Percentiles rank a stretch among this genome's conserved stretches.
These are phyloP conservation scores for Prasinococcaceae sp. DNA, from an alignment of 139 green algal genomes.

Conservation along the genomic window DNA sequence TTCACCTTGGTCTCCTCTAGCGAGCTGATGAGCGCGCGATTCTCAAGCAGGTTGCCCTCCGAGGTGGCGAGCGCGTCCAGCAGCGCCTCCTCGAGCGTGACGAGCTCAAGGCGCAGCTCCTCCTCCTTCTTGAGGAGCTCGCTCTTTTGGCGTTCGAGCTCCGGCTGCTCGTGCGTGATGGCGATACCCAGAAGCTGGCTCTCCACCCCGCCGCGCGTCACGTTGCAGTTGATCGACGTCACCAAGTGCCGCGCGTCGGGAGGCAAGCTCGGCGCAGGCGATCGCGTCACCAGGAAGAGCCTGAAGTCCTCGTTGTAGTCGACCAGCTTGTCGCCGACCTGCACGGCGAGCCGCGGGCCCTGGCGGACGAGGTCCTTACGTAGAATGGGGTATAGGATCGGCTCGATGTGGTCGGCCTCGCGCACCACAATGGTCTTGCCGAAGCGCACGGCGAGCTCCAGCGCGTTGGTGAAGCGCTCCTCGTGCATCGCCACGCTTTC, in stretches of 20 bases:
- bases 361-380: constrained; percentile 36
- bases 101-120: constrained; percentile 49
- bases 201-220: constrained; percentile 34
- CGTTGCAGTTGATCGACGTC: constrained; percentile 51
- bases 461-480: constrained; percentile 40
- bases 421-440: constrained; percentile 56
- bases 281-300: constrained; percentile 57
- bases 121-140: constrained; percentile 44
- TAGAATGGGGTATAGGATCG: constrained; percentile 54
- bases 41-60: constrained; percentile 55
- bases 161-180: constrained; percentile 52
- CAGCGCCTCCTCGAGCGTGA: constrained; percentile 38
- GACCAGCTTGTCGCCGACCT: constrained; percentile 31
- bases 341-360: constrained; percentile 8
- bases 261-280: constrained; percentile 39
- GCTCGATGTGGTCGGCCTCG: constrained; percentile 54
- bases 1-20: constrained; percentile 62
- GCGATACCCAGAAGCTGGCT: constrained; percentile 45
- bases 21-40: constrained; percentile 50
- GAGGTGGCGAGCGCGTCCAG: constrained; percentile 45
- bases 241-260: constrained; percentile 39
- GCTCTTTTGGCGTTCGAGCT: constrained; percentile 60
- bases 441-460: constrained; percentile 67
- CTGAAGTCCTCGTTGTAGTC: constrained; percentile 60
- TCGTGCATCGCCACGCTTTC: constrained; percentile 46